Base-by-base conservation (phyloP, 2,329 filamentous ascomycete species). In the Exophiala sp. region DNA sequence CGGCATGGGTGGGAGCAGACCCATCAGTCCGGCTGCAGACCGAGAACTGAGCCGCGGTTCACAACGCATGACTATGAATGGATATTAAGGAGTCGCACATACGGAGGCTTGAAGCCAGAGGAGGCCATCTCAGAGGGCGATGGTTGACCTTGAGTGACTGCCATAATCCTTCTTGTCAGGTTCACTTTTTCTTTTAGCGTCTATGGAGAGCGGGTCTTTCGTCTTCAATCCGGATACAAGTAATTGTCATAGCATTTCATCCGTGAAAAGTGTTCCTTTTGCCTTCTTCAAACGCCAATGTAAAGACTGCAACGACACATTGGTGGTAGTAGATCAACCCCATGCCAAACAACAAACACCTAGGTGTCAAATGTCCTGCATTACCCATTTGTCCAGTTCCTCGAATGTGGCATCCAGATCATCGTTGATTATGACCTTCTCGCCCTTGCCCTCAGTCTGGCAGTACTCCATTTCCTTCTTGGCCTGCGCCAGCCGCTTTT, bases 31-130 rank as follows among this genome's bases (percentile, higher is more conserved):
- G 54, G 80, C 89, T 55, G 91, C 93, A 50, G 93, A 98, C 61
- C 83, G 93, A 60, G 93, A 98, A 74, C 75, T 98, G 65, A 97
- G 91, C 85, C 83, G 91, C 70, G 89, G 86, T 80, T 96, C 90
- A 63, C 90, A 97, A 78, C 83, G 93, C 69, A 88, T 93, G 83
- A 94, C 89, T 61, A 95, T 97, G 89, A 98, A 97, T 74, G 93
- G 93, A 71, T 96, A 97, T 78, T 96, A 90, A 67, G 55, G 60
- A 19, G 30, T 40, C 41, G 38, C 38, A 32, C 38, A 46, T 43
- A 27, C 32, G 38, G 37, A 32, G 39, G 37, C 16, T 37, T 22
- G 27, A 37, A 43, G 47, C 29, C 29, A 32, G 11, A n/a, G 6
- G 11, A n/a, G 40, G 23, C 55, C 27, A 51, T 49, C 48, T 57